Conservation (phyloP, 2,329 filamentous ascomycete species). For the Aspergillus amoenus region DNA sequence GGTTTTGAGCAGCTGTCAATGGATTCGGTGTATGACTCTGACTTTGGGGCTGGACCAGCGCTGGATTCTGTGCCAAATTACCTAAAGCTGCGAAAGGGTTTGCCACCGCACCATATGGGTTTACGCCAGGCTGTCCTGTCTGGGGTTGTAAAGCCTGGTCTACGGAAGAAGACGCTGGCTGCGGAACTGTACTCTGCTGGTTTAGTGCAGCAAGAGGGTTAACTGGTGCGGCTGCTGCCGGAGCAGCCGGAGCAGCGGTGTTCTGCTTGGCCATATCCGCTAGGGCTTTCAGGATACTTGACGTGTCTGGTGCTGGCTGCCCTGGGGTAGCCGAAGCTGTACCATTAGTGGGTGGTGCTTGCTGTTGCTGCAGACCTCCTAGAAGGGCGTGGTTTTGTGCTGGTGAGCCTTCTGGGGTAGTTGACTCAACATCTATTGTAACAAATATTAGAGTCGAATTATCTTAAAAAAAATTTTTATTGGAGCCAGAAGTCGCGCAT, state of each 20-base stretch:
- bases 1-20: conserved; percentile 40
- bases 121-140: conserved; percentile 58
- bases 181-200: conserved; percentile 44
- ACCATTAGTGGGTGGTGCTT: conserved; percentile 26
- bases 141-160: conserved; percentile 43
- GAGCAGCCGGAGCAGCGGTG: conserved; percentile 49
- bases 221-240: conserved; percentile 36
- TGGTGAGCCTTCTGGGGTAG: conserved; percentile 63
- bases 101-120: conserved; percentile 51
- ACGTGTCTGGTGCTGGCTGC: conserved; percentile 53
- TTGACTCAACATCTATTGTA: conserved; percentile 60
- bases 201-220: conserved; percentile 52
- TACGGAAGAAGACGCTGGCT: conserved; percentile 44
- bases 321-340: conserved; percentile 22
- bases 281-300: conserved; percentile 72
- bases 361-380: conserved; percentile 29
- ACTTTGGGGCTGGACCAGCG: conserved; percentile 38
- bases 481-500: not conserved
- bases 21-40: conserved; percentile 44
- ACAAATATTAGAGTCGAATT: conserved; percentile 26
- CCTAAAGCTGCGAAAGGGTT: conserved; percentile 49
- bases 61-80: conserved; percentile 38
- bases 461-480: not conserved
- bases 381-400: conserved; percentile 45
- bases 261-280: conserved; percentile 79